These are phyloP conservation scores for Ensete glaucum DNA, from an alignment of 176 grass and related monocot genomes.

Conservation along the genomic window DNA sequence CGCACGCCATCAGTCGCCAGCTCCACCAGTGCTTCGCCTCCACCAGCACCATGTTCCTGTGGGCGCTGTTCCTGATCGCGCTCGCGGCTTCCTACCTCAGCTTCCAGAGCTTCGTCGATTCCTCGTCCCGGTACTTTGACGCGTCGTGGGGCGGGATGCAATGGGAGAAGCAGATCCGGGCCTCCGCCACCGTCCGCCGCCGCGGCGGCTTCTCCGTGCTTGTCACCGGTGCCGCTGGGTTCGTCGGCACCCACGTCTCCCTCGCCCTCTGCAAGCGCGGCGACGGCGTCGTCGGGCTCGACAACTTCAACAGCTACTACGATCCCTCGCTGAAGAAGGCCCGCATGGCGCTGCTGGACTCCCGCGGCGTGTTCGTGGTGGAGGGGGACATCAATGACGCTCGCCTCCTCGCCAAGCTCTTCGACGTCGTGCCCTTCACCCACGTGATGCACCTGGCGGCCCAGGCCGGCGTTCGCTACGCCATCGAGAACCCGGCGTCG, in stretches of 20 bases:
- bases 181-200: constrained; percentile 18
- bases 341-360: constrained; percentile 22
- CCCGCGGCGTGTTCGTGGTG: constrained; percentile 28
- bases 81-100: constrained; percentile 4
- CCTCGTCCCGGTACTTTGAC: background rate
- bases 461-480: constrained; percentile 38
- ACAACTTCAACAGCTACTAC: constrained; percentile 40
- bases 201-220: constrained; percentile 25
- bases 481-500: constrained; percentile 35
- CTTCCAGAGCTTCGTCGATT: constrained; percentile 8
- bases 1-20: constrained; percentile 1
- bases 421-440: constrained; percentile 33
- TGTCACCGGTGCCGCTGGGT: constrained; percentile 33
- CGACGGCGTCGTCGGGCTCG: constrained; percentile 37
- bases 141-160: constrained; percentile 10
- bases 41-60: constrained; percentile 12
- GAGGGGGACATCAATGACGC: constrained; percentile 43
- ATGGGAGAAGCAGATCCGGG: constrained; percentile 32
- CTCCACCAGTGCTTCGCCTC: constrained; percentile 6
- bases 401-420: constrained; percentile 26
- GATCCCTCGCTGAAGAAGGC: constrained; percentile 40
- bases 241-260: constrained; percentile 34
- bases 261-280: constrained; percentile 25
- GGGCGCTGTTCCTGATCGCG: constrained; percentile 7
- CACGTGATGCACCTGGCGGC: constrained; percentile 42